phyloP scores from a whole-genome alignment of 768 basidiomycete genomes.

The Chalciporus pseudorubinellus region DNA sequence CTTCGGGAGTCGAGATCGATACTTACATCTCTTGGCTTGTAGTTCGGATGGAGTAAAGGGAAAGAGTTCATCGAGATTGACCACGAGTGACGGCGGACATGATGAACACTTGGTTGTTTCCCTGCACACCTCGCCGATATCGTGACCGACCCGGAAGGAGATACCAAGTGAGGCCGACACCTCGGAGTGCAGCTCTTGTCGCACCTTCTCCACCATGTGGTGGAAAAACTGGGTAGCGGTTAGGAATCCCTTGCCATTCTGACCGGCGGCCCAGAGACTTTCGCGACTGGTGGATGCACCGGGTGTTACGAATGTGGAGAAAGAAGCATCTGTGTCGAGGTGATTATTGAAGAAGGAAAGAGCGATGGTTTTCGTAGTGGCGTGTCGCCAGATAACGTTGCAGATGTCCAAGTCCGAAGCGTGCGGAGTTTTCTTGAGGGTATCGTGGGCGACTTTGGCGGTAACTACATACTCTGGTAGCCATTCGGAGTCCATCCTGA shows the following conservation, averaged over 20 bases:
- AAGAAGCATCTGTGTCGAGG: slow-evolving; percentile 7
- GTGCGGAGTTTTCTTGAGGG: too few relatives aligned
- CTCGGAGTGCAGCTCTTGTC: background rate
- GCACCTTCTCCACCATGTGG: slow-evolving; percentile 3
- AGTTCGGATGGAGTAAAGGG: slow-evolving; percentile 4
- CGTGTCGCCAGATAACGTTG: slow-evolving; percentile 8
- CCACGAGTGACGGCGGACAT: background rate
- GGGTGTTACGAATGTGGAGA: slow-evolving; percentile 11
- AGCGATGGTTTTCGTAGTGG: background rate
- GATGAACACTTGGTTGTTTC: slow-evolving; percentile 2
- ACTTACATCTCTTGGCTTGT: slow-evolving; percentile 3
- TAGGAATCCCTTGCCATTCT: slow-evolving; percentile 17
- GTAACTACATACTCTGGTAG: too few relatives aligned
- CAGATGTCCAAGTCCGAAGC: slow-evolving; percentile 7
- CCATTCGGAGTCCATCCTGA: too few relatives aligned
- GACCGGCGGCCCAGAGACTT: slow-evolving; percentile 16
- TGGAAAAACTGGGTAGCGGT: slow-evolving; percentile 16
- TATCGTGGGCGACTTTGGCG: too few relatives aligned
- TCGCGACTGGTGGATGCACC: slow-evolving; percentile 17
- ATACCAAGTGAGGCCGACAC: background rate
- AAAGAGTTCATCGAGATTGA: slow-evolving; percentile 11
- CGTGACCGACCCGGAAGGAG: slow-evolving; percentile 14
- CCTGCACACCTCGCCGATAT: slow-evolving; percentile 14
- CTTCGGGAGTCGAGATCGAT: background rate
- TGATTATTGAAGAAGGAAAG: slow-evolving; percentile 15